Percentiles rank a stretch among this genome's conserved stretches.
phyloP scores from a whole-genome alignment of 345 rosid species.

The Carallia pectinifolia region DNA sequence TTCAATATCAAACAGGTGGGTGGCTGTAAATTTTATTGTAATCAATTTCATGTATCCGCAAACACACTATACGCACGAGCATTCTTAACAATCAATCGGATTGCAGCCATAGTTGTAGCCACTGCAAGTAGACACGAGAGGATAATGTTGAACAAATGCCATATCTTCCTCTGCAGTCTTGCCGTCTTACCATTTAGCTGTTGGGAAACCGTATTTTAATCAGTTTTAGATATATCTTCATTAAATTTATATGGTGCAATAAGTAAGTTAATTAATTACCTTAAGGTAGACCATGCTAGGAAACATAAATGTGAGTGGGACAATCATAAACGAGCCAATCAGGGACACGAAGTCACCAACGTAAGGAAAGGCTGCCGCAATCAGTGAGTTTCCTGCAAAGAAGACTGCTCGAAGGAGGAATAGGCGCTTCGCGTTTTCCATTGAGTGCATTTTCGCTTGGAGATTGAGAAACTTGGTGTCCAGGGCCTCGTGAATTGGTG shows the following conservation, averaged over 20 bases:
- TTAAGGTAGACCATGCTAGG: constrained; percentile 31
- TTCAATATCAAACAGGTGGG: too few relatives aligned
- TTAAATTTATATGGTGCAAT: background rate
- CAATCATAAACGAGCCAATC: constrained; percentile 27
- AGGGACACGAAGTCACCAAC: constrained; percentile 36
- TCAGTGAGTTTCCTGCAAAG: constrained; percentile 14
- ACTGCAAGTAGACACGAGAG: background rate
- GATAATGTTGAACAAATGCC: background rate
- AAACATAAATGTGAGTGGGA: constrained; percentile 34
- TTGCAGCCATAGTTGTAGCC: background rate
- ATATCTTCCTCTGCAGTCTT: background rate
- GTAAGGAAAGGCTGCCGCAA: constrained; percentile 40
- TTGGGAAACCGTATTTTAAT: too few relatives aligned
- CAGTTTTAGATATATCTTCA: too few relatives aligned
- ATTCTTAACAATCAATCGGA: background rate
- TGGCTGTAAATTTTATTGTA: too few relatives aligned
- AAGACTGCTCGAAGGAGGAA: constrained; percentile 18
- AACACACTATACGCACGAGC: background rate
- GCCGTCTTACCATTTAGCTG: background rate
- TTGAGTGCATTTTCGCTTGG: constrained; percentile 19
- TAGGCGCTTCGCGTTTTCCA: constrained; percentile 15
- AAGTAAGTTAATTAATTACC: constrained; percentile 10
- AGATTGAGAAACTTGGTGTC: constrained; percentile 30
- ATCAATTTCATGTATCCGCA: background rate
- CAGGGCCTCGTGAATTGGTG: constrained; percentile 33